phyloP scores from a whole-genome alignment of 2,329 filamentous ascomycete genomes.

The Trichoderma arundinaceum region DNA sequence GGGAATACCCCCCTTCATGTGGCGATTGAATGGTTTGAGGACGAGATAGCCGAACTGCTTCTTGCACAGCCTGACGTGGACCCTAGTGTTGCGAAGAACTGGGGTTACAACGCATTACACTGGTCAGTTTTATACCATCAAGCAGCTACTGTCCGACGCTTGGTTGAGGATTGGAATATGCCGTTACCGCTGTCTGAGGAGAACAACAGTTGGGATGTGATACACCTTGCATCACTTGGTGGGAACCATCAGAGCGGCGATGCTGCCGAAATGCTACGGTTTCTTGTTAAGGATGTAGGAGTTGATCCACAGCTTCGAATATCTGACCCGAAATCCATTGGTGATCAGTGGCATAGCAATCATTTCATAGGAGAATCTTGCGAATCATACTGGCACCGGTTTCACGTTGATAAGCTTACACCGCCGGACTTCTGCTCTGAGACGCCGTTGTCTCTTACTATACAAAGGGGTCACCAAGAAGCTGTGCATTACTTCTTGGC shows the following conservation, averaged over 20 bases:
- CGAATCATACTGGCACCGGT: neutral
- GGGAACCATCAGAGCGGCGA: too few relatives aligned
- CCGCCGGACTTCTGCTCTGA: neutral
- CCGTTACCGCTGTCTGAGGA: neutral
- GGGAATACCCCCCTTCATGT: neutral
- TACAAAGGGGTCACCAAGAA: neutral
- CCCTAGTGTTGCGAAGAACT: fast-evolving
- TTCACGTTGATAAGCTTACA: neutral
- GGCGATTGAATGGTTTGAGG: fast-evolving
- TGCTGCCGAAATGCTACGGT: neutral
- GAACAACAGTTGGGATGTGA: neutral
- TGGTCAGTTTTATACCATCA: neutral
- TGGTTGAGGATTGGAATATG: neutral
- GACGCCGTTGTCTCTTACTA: neutral
- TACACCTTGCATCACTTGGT: neutral
- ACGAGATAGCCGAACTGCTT: neutral
- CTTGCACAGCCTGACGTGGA: neutral
- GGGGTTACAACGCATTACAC: neutral
- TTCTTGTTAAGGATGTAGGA: neutral
- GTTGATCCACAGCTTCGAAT: neutral
- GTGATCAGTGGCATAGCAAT: neutral
- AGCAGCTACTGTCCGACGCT: neutral
- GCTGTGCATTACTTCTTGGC: neutral
- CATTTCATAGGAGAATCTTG: too few relatives aligned
- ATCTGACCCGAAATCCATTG: too few relatives aligned